Evolutionary conservation across 345 rosid species (phyloP).

Genomic region (Raphanus sativus): DNA sequence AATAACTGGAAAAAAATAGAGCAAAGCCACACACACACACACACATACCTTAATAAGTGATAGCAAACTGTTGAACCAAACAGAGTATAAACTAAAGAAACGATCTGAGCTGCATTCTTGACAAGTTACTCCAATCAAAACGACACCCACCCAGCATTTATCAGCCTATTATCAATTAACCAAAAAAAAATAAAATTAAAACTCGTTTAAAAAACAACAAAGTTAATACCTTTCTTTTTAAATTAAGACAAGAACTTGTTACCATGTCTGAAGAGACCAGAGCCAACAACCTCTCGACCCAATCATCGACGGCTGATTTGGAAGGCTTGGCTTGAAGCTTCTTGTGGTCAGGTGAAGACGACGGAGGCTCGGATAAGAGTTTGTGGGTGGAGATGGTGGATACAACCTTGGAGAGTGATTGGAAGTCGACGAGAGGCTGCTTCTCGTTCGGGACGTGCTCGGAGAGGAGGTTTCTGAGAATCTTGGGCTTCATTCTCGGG

Average conservation of each 20-base stretch:
- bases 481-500: slow-evolving; percentile 53
- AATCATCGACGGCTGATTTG: slow-evolving; percentile 71
- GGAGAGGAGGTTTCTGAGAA: slow-evolving; percentile 52
- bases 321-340: slow-evolving; percentile 41
- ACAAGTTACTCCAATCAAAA: slow-evolving; percentile 75
- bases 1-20: neutral
- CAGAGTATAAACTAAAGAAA: slow-evolving; percentile 55
- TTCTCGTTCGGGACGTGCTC: slow-evolving; percentile 62
- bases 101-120: slow-evolving; percentile 69
- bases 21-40: neutral
- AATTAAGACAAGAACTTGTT: slow-evolving; percentile 16
- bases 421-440: slow-evolving; percentile 39
- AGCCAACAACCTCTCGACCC: slow-evolving; percentile 50
- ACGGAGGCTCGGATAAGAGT: slow-evolving; percentile 51
- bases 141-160: slow-evolving; percentile 78
- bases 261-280: slow-evolving; percentile 59
- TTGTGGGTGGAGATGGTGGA: slow-evolving; percentile 47
- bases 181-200: neutral
- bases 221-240: neutral
- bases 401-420: slow-evolving; percentile 48
- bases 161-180: slow-evolving; percentile 55
- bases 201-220: neutral
- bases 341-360: slow-evolving; percentile 36
- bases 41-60: slow-evolving; percentile 58
- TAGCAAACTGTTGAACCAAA: slow-evolving; percentile 64